Percentiles rank a stretch among this genome's conserved stretches.
phyloP scores from a whole-genome alignment of 768 basidiomycete genomes.

The Collybia sp. region DNA sequence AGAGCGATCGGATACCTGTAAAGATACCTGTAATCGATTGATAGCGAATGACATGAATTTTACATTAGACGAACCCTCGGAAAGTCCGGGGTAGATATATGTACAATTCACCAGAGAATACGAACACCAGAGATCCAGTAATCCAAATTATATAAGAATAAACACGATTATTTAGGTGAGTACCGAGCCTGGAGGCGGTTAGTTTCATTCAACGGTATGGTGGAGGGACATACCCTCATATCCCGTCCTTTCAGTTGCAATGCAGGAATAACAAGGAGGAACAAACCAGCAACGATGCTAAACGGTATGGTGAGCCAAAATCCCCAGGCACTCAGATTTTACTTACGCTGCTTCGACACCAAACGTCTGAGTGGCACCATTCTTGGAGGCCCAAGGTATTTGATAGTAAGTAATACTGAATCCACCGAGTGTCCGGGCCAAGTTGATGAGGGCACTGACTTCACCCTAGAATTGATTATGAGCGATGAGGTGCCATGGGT shows the following conservation, averaged over 20 bases:
- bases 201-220: background rate
- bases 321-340: background rate
- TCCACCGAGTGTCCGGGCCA: conserved; percentile 53
- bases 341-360: conserved; percentile 60
- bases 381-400: conserved; percentile 55
- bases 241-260: conserved; percentile 43
- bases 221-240: conserved; percentile 34
- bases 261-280: conserved; percentile 45
- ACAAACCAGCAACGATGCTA: conserved; percentile 46
- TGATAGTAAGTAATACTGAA: conserved; percentile 67
- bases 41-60: too few relatives aligned
- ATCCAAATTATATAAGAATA: background rate
- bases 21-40: background rate
- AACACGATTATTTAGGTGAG: background rate
- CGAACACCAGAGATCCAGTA: background rate
- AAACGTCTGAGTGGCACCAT: conserved; percentile 58
- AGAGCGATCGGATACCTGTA: background rate
- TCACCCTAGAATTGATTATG: conserved; percentile 40
- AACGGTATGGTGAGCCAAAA: background rate
- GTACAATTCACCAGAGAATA: too few relatives aligned
- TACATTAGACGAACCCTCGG: too few relatives aligned
- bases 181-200: background rate
- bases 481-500: background rate
- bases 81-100: too few relatives aligned
- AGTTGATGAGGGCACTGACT: conserved; percentile 56